These are phyloP conservation scores for Dactylellina haptotyla DNA, from an alignment of 2,329 filamentous ascomycete genomes.

Conservation along the genomic window DNA sequence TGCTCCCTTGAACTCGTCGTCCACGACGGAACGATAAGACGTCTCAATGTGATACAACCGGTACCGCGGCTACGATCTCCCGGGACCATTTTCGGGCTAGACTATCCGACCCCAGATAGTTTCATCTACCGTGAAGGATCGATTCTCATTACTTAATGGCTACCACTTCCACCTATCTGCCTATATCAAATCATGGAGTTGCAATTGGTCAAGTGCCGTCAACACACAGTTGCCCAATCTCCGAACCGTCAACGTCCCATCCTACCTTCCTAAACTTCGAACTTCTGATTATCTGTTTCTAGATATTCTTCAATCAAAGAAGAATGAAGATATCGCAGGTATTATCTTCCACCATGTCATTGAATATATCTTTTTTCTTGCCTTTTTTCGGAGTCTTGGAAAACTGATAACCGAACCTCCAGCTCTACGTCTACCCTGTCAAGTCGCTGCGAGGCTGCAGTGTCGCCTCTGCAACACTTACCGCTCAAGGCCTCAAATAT, in stretches of 20 bases:
- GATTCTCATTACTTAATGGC: background rate
- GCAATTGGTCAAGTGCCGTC: conserved; percentile 16
- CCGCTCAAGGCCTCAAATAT: conserved; percentile 71
- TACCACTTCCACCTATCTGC: background rate
- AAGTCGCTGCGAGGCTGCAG: conserved; percentile 74
- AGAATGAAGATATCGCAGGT: conserved; percentile 53
- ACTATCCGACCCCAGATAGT: background rate
- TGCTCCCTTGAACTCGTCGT: no score
- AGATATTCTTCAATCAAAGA: background rate
- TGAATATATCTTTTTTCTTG: background rate
- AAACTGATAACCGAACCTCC: background rate
- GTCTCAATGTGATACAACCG: no score
- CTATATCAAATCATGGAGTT: conserved; percentile 21
- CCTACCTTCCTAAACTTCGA: background rate
- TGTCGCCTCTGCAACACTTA: conserved; percentile 67
- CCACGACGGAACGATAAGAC: no score
- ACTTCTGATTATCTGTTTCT: background rate
- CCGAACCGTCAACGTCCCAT: background rate
- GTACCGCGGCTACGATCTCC: no score
- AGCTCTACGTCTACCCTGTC: conserved; percentile 76
- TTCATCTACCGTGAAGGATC: conserved; percentile 19
- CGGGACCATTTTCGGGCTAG: background rate
- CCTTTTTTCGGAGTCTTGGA: no score
- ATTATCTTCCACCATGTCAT: background rate
- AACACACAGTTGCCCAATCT: background rate